Evolutionary conservation across 2,329 filamentous ascomycete species (phyloP), one percentile per base, ranked within the genome.

Genomic region (Dactylellina cionopaga): DNA sequence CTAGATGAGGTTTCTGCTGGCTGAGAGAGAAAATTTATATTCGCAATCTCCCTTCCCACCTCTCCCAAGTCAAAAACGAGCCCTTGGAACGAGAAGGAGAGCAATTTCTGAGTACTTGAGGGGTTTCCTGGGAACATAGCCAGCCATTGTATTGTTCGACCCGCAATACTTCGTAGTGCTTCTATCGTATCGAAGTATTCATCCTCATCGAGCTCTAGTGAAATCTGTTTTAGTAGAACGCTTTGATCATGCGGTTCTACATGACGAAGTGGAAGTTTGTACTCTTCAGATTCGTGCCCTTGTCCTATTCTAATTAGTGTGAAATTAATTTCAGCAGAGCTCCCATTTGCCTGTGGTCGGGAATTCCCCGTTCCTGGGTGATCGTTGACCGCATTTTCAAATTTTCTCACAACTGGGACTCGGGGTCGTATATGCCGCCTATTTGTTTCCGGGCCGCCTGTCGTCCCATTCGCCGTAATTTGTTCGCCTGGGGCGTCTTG

Each of bases 1-100:
- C n/a, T 9, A 35, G 3, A 49, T n/a, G 11, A 33, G 22, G 10
- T 10, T 24, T 31, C 9, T n/a, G 19, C 15, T 19, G 13, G 2
- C 11, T 64, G 27, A 15, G 7, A 54, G 5, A 54, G 19, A 31
- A 65, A 29, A 41, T 65, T 65, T 17, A 27, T 44, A 11, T 52
- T 65, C 29, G 56, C 22, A 24, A 65, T 55, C 22, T 65, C 60
- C 10, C 29, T 65, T 15, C 60, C 60, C 4, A 56, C 19, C 2
- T 47, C 29, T 31, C 56, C 29, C 6, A 65, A 13, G n/a, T 65
- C 60, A 13, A 29, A 41, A 33, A 39, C 13, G 33, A 65, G 31
- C 13, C 49, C 49, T 31, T 43, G 49, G 13, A 46, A 56, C 1
- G 35, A 15, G n/a, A 29, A 43, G 3, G 49, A 49, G 17, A 33